Evolutionary conservation across 768 basidiomycete species (phyloP), one percentile per base, ranked within the genome.

Genomic region (Tricholoma flavovirens): DNA sequence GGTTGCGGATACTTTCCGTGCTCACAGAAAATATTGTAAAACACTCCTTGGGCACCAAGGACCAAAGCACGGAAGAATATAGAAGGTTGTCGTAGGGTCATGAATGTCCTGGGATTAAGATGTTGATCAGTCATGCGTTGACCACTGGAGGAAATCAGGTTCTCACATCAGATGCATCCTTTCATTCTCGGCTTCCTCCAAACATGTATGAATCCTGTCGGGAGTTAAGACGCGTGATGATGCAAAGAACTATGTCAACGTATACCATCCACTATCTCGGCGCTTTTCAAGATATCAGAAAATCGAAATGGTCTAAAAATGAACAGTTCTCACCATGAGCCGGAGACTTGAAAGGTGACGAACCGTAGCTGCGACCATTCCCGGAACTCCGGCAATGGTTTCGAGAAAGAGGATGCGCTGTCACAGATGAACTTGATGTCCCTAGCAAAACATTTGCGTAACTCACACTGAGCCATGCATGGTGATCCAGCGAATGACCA

Each of bases 111-210:
- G 55, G 54, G 40, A 52, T 62, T 19, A 49, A 51, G 46, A 11
- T 22, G 12, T 24, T 58, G 55, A 51, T 53, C n/a, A 64, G 64
- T 55, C 58, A 17, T 33, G 26, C 22, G 15, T 30, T 46, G 48
- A 32, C 36, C 38, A 36, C 26, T 14, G 52, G 53, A 36, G 24
- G 17, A 17, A 58, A 19, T 29, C 15, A 29, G 19, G 19, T 22
- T 24, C 43, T 64, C 57, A 90, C 88, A 95, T 89, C 52, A 95
- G 77, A 69, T 96, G 93, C 91, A 97, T 96, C 33, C 96, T 78
- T 73, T 99, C 96, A 67, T 98, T 98, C 67, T 98, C 93, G 11
- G 94, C 93, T 74, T 97, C 96, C 67, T 93, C 88, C 15, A 97
- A 75, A 43, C 93, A 82, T 5, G 93, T 95, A 68, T 94, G 91